Percentiles rank a stretch among this genome's conserved stretches.
Evolutionary conservation across 306 rosid species (phyloP).

Genomic region (Rubus parviflorus): DNA sequence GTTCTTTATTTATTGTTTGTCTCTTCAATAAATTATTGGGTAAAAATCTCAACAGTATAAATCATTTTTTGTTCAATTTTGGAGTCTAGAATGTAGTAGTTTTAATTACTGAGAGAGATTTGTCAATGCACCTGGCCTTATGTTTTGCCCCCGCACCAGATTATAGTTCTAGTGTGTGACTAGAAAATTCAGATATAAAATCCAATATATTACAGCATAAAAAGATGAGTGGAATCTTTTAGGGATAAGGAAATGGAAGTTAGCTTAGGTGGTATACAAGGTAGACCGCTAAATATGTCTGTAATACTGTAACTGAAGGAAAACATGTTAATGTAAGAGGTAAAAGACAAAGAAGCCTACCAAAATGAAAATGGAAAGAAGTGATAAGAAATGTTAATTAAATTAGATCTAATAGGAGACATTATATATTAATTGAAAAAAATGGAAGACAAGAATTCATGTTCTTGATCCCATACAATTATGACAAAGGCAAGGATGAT

Average conservation of each 20-base stretch:
- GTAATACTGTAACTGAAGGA: not conserved
- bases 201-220: not conserved
- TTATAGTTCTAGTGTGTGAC: not conserved
- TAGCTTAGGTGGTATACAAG: not conserved
- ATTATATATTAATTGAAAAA: not conserved
- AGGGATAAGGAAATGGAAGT: not conserved
- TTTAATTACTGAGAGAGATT: not conserved
- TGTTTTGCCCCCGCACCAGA: not conserved
- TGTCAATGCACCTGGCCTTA: not conserved
- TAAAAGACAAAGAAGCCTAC: not conserved
- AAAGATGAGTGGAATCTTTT: not conserved
- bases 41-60: not conserved
- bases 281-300: not conserved
- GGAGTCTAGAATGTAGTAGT: not conserved
- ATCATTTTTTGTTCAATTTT: not conserved
- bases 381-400: not conserved
- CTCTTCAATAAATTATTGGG: not conserved
- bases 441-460: not conserved
- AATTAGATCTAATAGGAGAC: not conserved
- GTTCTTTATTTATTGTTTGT: not conserved
- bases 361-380: not conserved
- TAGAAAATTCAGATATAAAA: not conserved
- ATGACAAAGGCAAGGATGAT: not conserved
- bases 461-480: not conserved
- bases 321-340: not conserved